A percentile compares a stretch with the other conserved stretches of the same genome.
phyloP scores from a whole-genome alignment of 139 green algal species.

The Astrephomene gubernaculifera region DNA sequence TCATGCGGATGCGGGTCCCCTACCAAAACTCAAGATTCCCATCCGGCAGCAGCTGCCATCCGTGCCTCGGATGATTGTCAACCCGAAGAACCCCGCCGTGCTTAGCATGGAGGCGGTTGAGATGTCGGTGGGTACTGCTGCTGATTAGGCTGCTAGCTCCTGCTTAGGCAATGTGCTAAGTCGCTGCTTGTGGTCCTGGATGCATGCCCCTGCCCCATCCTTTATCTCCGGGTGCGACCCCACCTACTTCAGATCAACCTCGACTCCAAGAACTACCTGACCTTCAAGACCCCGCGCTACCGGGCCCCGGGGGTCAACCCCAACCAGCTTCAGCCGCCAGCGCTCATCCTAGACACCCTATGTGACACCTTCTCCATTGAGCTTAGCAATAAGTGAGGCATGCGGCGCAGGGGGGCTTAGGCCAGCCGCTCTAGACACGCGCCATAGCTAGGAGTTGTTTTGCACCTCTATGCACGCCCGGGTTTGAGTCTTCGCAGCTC shows the following conservation, averaged over 20 bases:
- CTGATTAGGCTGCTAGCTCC: neutral
- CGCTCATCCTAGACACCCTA: neutral
- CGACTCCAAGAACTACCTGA: neutral
- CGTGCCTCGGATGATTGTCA: neutral
- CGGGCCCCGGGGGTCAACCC: neutral
- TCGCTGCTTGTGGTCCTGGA: neutral
- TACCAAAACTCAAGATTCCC: too few relatives aligned
- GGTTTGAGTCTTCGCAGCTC: too few relatives aligned
- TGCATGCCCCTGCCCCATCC: too few relatives aligned
- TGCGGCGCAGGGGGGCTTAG: too few relatives aligned
- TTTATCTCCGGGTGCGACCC: too few relatives aligned
- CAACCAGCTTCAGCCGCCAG: neutral
- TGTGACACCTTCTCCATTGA: constrained; percentile 6
- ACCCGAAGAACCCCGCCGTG: neutral
- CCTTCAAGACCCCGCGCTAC: neutral
- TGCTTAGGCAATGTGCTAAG: neutral
- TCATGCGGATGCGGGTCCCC: too few relatives aligned
- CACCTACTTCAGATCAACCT: neutral
- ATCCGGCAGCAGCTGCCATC: neutral
- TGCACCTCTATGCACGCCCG: neutral
- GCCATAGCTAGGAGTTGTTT: neutral
- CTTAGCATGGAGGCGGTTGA: neutral
- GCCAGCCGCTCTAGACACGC: too few relatives aligned
- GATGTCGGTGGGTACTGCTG: neutral
- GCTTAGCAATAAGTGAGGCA: constrained; percentile 1